Base-by-base conservation (phyloP, 2,329 filamentous ascomycete species). In the Exophiala alcalophila region DNA sequence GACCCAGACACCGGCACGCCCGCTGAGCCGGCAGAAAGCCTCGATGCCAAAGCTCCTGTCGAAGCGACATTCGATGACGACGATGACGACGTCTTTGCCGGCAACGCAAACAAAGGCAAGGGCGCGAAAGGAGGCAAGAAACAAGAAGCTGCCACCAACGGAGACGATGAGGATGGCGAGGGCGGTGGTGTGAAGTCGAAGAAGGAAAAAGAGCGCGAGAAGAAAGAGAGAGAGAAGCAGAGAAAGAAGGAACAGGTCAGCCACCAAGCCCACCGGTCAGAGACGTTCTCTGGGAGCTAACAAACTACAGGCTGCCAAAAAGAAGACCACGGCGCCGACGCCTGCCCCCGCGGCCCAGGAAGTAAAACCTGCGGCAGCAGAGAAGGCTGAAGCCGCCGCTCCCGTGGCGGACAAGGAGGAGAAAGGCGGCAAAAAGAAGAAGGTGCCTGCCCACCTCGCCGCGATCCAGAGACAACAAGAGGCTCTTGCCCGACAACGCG, bases 141-240 rank as follows among this genome's bases (percentile, higher is more conserved):
- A 36, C 59, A 64, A 36, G 57, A 68, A 16, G 75, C 71, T 9
- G 60, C 55, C 16, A 53, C 51, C 11, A 59, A 69, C 16, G 75
- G 72, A 4, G 74, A 72, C 2, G 74, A 73, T 14, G 74, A 73
- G 12, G 73, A 69, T 8, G 78, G 65, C 5, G 74, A 73, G 3
- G 72, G 72, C 46, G 83, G 83, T 30, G 78, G 81, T 41, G 76
- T 97, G 34, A 81, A 97, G 70, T 94, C 88, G 26, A 98, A 97
- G 78, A 92, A 94, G 45, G 90, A 98, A 72, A 98, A 98, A 73
- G 92, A 98, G 66, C 94, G 88, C 69, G 76, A 91, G 61, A 97
- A 91, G 77, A 98, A 96, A 72, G 92, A 98, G 72, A 82, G 88
- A 49, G 92, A 98, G 73, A 98, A 98, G 80, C 86, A 92, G 71